Evolutionary conservation across 2,329 filamentous ascomycete species (phyloP), one percentile per base, ranked within the genome.

Genomic region (Diaporthe sp.): DNA sequence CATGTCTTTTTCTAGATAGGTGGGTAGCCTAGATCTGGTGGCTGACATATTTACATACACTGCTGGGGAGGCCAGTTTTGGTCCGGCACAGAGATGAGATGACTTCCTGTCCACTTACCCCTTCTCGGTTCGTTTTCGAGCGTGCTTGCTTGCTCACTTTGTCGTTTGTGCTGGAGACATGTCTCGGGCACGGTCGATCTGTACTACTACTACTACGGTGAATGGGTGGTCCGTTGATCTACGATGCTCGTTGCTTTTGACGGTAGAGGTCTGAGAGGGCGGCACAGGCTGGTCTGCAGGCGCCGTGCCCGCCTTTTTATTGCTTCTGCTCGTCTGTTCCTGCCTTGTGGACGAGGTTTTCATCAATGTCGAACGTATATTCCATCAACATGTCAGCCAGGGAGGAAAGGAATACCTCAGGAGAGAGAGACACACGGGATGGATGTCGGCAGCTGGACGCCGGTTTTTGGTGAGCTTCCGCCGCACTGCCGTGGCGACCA

Each of bases 1-100:
- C 3, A 79, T 74, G 78, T 79, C 73, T 78, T 80, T 79, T 75
- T 75, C 73, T 51, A 63, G 44, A 68, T 68, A 37, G 61, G 27
- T 66, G 42, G 22, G 30, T 35, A n/a, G 42, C 2, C 61, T n/a
- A 63, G 63, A 53, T 68, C 63, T 68, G 47, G 63, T 68, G 63
- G 63, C 63, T 50, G 56, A 72, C 77, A 80, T 37, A 39, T 42
- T 53, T 12, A 69, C 51, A 78, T 80, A 81, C 78, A 81, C 80
- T 81, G 79, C 82, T 78, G 68, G 76, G 76, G 81, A 83, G 81
- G 76, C 80, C 82, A 84, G 80, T 85, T 84, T 85, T 85, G 83
- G 83, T 78, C 80, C 79, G 77, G 79, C 81, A 73, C 68, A 69
- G 76, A 72, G 53, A 51, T 50, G n/a, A 71, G 53, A 51, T 56